Evolutionary conservation across 108 stramenopile species (phyloP).

Genomic region (Bacterosira constricta): DNA sequence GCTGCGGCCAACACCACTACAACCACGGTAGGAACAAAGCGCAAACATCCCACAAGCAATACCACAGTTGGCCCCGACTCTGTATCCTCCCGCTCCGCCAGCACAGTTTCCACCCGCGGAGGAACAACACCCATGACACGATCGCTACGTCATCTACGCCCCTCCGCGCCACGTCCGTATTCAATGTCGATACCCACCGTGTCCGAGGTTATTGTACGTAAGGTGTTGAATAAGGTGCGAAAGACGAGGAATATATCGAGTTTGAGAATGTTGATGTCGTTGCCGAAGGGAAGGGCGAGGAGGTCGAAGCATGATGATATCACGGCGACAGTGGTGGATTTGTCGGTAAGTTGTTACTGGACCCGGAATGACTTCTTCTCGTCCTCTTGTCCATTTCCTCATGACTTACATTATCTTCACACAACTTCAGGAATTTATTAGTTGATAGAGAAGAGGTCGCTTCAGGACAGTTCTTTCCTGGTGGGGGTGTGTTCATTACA

Average conservation of each 20-base stretch:
- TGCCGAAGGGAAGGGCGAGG: slow-evolving; percentile 79
- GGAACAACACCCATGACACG: neutral
- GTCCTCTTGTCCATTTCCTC: too few relatives aligned
- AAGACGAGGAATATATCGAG: slow-evolving; percentile 78
- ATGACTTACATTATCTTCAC: too few relatives aligned
- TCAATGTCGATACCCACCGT: slow-evolving; percentile 57
- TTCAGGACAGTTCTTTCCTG: too few relatives aligned
- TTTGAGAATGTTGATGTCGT: slow-evolving; percentile 73
- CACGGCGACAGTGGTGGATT: slow-evolving; percentile 81
- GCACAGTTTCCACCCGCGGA: slow-evolving; percentile 47
- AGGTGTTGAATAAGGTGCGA: slow-evolving; percentile 86
- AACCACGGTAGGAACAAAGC: slow-evolving; percentile 34
- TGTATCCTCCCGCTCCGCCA: slow-evolving; percentile 36
- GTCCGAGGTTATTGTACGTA: slow-evolving; percentile 82
- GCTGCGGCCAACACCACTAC: neutral
- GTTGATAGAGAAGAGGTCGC: too few relatives aligned
- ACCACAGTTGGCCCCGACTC: slow-evolving; percentile 26
- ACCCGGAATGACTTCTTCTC: too few relatives aligned
- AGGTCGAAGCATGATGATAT: slow-evolving; percentile 92
- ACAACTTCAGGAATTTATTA: slow-evolving; percentile 1
- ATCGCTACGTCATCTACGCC: slow-evolving; percentile 21
- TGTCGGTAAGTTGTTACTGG: slow-evolving; percentile 56
- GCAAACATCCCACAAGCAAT: slow-evolving; percentile 40
- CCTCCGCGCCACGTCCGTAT: slow-evolving; percentile 30
- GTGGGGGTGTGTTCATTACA: too few relatives aligned